phyloP scores from a whole-genome alignment of 768 basidiomycete genomes.

The Suillus lakei region DNA sequence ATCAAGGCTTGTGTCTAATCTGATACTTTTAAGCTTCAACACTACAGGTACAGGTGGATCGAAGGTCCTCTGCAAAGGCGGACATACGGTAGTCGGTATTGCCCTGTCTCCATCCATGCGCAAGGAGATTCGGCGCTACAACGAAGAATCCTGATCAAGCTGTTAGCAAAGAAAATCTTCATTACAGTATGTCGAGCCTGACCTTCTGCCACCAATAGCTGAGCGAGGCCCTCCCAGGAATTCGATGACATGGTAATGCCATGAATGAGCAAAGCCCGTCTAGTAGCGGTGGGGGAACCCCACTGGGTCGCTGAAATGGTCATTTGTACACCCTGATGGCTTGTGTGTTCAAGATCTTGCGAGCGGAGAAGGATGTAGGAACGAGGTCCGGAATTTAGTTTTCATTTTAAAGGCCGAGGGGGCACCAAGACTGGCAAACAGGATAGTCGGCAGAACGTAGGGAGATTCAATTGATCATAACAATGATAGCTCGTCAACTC shows the following conservation, averaged over 20 bases:
- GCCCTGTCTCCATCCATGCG: slow-evolving; percentile 6
- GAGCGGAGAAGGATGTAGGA: background rate
- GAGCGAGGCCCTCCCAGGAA: slow-evolving; percentile 13
- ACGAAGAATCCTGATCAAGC: slow-evolving; percentile 11
- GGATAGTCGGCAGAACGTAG: background rate
- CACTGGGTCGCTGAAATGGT: slow-evolving; percentile 13
- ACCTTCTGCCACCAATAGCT: slow-evolving; percentile 12
- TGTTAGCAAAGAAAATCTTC: background rate
- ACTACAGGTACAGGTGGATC: background rate
- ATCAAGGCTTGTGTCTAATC: too few species aligned
- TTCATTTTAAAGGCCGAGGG: background rate
- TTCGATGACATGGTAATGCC: slow-evolving; percentile 10
- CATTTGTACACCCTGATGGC: background rate
- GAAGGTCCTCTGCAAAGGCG: slow-evolving; percentile 8
- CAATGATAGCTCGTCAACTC: too few species aligned
- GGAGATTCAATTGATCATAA: too few species aligned
- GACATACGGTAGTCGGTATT: background rate
- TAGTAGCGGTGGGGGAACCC: slow-evolving; percentile 8
- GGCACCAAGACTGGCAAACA: background rate
- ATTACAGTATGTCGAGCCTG: background rate
- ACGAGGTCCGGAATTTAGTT: background rate
- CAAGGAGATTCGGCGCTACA: slow-evolving; percentile 12
- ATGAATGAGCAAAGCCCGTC: slow-evolving; percentile 16
- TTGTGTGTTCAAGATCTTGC: background rate
- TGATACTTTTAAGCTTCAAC: too few species aligned